Evolutionary conservation across 805 yeast genomes (phyloP), one percentile per base, ranked within the genome.

Genomic region (Myxozyma neglecta): DNA sequence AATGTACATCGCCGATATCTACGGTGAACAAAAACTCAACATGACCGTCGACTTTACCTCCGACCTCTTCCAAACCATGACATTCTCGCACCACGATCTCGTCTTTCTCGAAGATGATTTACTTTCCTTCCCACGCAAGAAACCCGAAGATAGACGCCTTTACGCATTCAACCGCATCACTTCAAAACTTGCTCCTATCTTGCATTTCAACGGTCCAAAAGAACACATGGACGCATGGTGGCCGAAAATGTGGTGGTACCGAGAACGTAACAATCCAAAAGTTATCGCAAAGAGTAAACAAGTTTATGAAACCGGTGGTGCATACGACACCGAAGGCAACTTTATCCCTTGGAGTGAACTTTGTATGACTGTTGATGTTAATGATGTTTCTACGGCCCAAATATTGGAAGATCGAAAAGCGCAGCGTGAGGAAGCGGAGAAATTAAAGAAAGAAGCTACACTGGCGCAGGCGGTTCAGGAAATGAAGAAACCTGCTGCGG

Each of bases 221-320:
- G 63, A 64, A 57, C 59, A 58, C 47, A 64, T 64, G 68, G 67
- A 64, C 47, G 56, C 11, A 18, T 64, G 68, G 68, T 64, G 68
- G 68, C 68, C 66, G n/a, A 59, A 63, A 57, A 60, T 64, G 65
- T 64, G 68, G 68, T 64, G 65, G 63, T 58, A 43, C 49, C 46
- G 42, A 18, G 57, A 51, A 46, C 52, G 61, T 16, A 55, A 57
- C 29, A 47, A 29, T 42, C 63, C 66, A 16, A 60, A 36, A 9
- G 59, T 64, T 16, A 40, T 59, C 40, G 67, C 54, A 13, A 59
- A 55, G 53, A 37, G 53, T 18, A 37, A 40, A 29, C 20, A 64
- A 46, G 53, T 64, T 18, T 64, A 59, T 52, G 51, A 64, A 35
- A 54, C 58, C n/a, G 67, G 67, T 46, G 67, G 67, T 18, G 67